Percentiles rank a stretch among this genome's conserved stretches.
Evolutionary conservation across 2,329 filamentous ascomycete genomes (phyloP).

Genomic region (Fusarium penzigii): DNA sequence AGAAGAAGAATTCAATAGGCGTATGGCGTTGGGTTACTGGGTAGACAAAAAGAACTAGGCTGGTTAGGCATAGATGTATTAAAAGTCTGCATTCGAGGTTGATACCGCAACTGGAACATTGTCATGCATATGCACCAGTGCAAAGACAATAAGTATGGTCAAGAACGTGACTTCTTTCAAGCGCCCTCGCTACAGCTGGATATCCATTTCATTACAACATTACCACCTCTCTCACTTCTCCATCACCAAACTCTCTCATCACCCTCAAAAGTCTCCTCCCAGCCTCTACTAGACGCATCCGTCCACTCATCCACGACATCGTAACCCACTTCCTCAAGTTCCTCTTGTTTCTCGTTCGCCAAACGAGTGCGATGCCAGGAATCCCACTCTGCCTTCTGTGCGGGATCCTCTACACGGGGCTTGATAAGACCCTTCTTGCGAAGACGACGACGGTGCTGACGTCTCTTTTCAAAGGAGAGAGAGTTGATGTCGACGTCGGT

Average conservation of each 20-base stretch:
- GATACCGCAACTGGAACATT: conserved; percentile 18
- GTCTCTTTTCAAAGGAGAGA: conserved; percentile 48
- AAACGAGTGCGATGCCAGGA: conserved; percentile 45
- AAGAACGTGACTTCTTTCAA: conserved; percentile 3
- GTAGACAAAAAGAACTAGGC: conserved; percentile 14
- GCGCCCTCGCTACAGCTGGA: conserved; percentile 12
- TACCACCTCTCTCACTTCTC: neutral
- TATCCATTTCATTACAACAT: conserved; percentile 19
- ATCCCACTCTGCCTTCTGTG: conserved; percentile 45
- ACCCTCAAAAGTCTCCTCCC: conserved; percentile 30
- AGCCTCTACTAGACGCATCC: no score
- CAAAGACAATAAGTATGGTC: neutral
- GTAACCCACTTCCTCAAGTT: conserved; percentile 43
- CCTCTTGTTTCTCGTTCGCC: conserved; percentile 42
- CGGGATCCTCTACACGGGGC: conserved; percentile 39
- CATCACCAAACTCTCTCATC: conserved; percentile 32
- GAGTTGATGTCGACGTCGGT: conserved; percentile 43
- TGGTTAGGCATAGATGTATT: neutral
- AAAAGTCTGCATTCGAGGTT: conserved; percentile 19
- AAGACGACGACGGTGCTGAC: conserved; percentile 52
- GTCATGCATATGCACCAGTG: neutral
- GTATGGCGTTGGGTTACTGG: conserved; percentile 28
- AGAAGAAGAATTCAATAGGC: conserved; percentile 10
- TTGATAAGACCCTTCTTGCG: conserved; percentile 45
- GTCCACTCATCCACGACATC: conserved; percentile 32